Conservation (phyloP, 2,329 filamentous ascomycete species). For the Colletotrichum sp. region DNA sequence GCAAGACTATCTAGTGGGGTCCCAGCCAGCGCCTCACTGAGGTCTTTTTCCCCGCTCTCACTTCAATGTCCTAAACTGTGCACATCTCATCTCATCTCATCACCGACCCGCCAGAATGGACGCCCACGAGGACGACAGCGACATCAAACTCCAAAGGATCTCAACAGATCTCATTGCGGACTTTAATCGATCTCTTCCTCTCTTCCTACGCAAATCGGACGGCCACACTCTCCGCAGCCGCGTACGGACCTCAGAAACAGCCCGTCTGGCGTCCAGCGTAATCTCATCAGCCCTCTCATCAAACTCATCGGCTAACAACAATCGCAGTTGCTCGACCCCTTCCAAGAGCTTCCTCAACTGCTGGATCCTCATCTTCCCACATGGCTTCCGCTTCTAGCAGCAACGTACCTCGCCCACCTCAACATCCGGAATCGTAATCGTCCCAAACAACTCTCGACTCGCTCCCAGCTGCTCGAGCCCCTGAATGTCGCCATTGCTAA, state of each 20-base stretch:
- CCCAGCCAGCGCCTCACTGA: not conserved
- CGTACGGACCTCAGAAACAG: constrained; percentile 55
- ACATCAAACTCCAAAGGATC: constrained; percentile 66
- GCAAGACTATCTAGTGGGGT: not conserved
- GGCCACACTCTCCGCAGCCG: constrained; percentile 51
- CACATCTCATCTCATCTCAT: not conserved
- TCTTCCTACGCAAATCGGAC: constrained; percentile 58
- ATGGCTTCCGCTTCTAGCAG: constrained; percentile 76
- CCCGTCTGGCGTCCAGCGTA: constrained; percentile 53
- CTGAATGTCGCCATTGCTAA: constrained; percentile 76
- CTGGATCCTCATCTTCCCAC: constrained; percentile 82
- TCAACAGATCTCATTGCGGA: constrained; percentile 65
- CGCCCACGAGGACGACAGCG: constrained; percentile 62
- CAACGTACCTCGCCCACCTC: constrained; percentile 76
- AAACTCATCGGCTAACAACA: not conserved
- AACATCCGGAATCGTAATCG: constrained; percentile 42
- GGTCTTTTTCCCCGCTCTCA: not conserved
- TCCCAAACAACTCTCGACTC: constrained; percentile 34
- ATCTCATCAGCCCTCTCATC: not conserved
- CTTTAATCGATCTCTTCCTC: constrained; percentile 57
- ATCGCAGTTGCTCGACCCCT: constrained; percentile 74
- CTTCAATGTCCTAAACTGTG: not conserved
- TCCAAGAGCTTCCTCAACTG: constrained; percentile 94
- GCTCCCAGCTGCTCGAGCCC: constrained; percentile 52
- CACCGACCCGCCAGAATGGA: constrained; percentile 55